Evolutionary conservation across 1,284 basidiomycete species (phyloP).

Genomic region (Porogramme epimiltina): DNA sequence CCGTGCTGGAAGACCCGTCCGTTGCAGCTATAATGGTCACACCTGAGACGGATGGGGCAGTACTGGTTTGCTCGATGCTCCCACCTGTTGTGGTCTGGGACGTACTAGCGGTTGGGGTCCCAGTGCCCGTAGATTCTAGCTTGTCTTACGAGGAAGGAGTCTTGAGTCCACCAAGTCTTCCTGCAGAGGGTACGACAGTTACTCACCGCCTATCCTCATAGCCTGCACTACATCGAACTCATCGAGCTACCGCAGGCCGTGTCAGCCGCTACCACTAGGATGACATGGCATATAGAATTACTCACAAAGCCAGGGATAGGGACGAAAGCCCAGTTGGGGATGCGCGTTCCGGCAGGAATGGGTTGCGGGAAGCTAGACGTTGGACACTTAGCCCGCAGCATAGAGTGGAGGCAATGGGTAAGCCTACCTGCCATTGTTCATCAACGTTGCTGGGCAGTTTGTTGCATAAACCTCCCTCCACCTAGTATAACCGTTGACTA

Average conservation of each 20-base stretch:
- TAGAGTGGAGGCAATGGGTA: too few relatives aligned
- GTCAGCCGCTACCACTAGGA: background rate
- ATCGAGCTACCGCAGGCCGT: background rate
- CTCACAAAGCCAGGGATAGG: slow-evolving; percentile 4
- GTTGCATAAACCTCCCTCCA: slow-evolving; percentile 24
- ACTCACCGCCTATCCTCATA: slow-evolving; percentile 3
- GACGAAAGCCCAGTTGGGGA: slow-evolving; percentile 17
- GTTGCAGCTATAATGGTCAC: too few relatives aligned
- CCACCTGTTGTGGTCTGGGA: background rate
- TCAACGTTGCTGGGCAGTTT: background rate
- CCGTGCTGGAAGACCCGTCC: too few relatives aligned
- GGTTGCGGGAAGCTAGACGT: slow-evolving; percentile 9
- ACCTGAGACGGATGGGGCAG: too few relatives aligned
- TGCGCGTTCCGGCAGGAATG: slow-evolving; percentile 13
- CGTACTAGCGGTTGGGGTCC: background rate
- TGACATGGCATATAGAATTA: background rate
- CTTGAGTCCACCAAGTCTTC: background rate
- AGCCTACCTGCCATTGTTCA: slow-evolving; percentile 1
- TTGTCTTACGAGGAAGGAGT: background rate
- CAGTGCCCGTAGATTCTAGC: slow-evolving; percentile 3
- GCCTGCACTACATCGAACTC: slow-evolving; percentile 5
- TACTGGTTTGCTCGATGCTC: background rate
- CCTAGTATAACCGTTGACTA: too few relatives aligned
- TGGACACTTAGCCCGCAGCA: too few relatives aligned
- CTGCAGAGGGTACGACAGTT: too few relatives aligned